These are phyloP conservation scores for Noccaea bulbosa DNA, from an alignment of 345 rosid species.

Conservation along the genomic window DNA sequence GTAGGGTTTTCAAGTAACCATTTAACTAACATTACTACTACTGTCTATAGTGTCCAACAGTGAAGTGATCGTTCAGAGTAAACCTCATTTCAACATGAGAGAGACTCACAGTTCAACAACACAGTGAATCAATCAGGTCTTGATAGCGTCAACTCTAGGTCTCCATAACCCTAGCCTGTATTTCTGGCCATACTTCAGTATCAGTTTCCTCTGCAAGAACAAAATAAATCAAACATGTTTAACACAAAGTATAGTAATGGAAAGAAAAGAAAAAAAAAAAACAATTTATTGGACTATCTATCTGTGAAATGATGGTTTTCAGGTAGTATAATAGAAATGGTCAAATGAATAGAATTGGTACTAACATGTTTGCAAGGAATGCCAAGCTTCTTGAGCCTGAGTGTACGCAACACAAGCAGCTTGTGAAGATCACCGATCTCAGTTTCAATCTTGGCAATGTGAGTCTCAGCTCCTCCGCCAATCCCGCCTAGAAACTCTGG, in stretches of 20 bases:
- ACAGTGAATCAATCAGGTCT: conserved; percentile 43
- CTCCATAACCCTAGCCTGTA: conserved; percentile 78
- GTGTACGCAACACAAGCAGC: conserved; percentile 71
- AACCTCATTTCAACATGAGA: conserved; percentile 4
- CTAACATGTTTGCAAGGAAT: conserved; percentile 89
- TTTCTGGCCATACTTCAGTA: conserved; percentile 68
- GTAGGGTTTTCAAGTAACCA: background rate
- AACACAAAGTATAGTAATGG: too few relatives aligned
- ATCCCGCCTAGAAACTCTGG: conserved; percentile 80
- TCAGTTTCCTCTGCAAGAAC: conserved; percentile 75
- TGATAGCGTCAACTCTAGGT: conserved; percentile 57
- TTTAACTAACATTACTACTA: background rate
- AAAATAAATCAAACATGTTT: background rate
- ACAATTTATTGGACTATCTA: background rate
- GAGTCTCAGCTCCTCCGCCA: conserved; percentile 79
- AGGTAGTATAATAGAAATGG: background rate
- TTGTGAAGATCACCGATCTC: conserved; percentile 79
- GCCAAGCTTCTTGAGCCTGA: conserved; percentile 80
- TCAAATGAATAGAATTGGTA: conserved; percentile 6
- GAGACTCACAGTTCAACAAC: conserved; percentile 35
- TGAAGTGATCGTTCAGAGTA: conserved; percentile 2
- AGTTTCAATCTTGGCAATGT: conserved; percentile 72
- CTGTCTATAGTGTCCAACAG: conserved; percentile 7
- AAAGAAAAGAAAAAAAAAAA: too few relatives aligned
- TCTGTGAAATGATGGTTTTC: background rate